Evolutionary conservation across 1,284 basidiomycete species (phyloP), one percentile per base, ranked within the genome.

Genomic region (Pseudomicrostroma phylloplanum): DNA sequence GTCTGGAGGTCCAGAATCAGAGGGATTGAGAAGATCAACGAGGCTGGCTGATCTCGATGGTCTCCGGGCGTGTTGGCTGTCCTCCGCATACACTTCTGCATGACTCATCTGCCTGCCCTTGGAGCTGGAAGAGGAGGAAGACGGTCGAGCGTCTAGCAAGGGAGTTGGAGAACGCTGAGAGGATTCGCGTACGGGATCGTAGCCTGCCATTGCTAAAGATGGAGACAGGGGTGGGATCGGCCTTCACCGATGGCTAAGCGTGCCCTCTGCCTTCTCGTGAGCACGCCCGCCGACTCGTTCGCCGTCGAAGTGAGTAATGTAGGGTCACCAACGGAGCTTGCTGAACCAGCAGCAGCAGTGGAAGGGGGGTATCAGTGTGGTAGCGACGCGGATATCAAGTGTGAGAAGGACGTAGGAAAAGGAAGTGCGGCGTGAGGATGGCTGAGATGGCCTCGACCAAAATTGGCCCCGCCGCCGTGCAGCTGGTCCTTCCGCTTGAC

Each of bases 1-100:
- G 13, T 26, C 51, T 19, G 13, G 21, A 25, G 51, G 51, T 19
- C 21, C n/a, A 6, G 51, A 54, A 15, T 19, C 13, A 15, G 51
- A 23, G 13, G 51, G 51, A 26, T 54, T 54, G 17, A 54, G 21
- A 13, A 54, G 15, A 26, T 55, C 59, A 12, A 58, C 59, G 36
- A 62, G 60, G 43, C 57, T 59, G n/a, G 61, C 61, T 7, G 60
- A 62, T 15, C 61, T 39, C 11, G 59, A 59, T 23, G 61, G 23
- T 21, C 54, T 39, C 12, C 59, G 51, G 13, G n/a, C 51, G 51
- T 54, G 21, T 6, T 48, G 21, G 43, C 21, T 17, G 43, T 17
- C 43, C 43, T 17, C 15, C 17, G 43, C 6, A 48, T 17, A 48
- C 43, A 21, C 21, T 6, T 48, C 30, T 36, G 30, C 30, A 36